Base-by-base conservation (phyloP, 108 stramenopile genomes). In the Conticribra weissflogii region DNA sequence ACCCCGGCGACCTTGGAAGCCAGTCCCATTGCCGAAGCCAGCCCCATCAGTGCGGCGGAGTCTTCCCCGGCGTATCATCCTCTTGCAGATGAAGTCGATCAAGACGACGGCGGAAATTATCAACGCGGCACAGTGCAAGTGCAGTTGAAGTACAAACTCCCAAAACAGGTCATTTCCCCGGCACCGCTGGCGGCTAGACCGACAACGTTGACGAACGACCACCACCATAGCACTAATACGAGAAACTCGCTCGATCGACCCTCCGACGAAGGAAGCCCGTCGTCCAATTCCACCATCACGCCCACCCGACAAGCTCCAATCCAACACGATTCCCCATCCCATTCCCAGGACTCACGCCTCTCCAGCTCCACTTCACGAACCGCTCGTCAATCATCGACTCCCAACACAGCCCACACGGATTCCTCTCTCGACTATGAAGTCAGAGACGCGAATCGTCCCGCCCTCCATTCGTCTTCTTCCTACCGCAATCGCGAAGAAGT, bases 391-490 rank as follows among this genome's bases (percentile, higher is more conserved):
- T n/a, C n/a, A n/a, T n/a, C n/a, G n/a, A n/a, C n/a, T n/a, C n/a
- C n/a, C n/a, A n/a, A n/a, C n/a, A n/a, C n/a, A n/a, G n/a, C n/a
- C n/a, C n/a, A n/a, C n/a, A n/a, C n/a, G n/a, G n/a, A n/a, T n/a
- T n/a, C n/a, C 14, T 46, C 27, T n/a, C 59, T 55, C 18, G 76
- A 76, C 60, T 31, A 63, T 30, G 76, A 76, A 53, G 76, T 76
- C 0, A 66, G 76, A n/a, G 46, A 68, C 21, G 60, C 76, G 16
- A 76, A 76, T 69, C 76, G 68, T 51, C 45, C 21, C 25, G 29
- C 4, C n/a, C 63, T 32, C 17, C 29, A 19, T 46, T 32, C 31
- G 15, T 23, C 4, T 14, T 8, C 53, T 30, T 2, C n/a, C 1
- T 14, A 3, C 34, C 33, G 29, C 9, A 31, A 33, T 44, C 21